phyloP scores from a whole-genome alignment of 1,284 basidiomycete genomes.

The Ganoderma meredithae region DNA sequence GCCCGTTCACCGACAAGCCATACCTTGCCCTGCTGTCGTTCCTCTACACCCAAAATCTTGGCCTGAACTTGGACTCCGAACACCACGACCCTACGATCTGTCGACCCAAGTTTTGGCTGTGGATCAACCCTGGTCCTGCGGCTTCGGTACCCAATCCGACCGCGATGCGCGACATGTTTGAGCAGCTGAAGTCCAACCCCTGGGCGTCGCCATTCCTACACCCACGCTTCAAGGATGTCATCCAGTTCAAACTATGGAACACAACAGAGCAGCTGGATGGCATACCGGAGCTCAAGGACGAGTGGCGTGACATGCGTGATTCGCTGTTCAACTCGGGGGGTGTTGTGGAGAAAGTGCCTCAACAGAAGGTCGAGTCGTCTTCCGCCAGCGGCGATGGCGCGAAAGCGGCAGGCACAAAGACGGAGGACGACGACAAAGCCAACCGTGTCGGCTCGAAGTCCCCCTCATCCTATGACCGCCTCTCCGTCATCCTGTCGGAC shows the following conservation, averaged over 20 bases:
- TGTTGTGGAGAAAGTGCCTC: constrained; percentile 55
- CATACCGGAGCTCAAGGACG: constrained; percentile 64
- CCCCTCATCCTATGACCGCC: constrained; percentile 59
- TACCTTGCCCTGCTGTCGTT: constrained; percentile 79
- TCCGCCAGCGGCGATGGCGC: constrained; percentile 23
- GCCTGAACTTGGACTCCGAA: constrained; percentile 57
- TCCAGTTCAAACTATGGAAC: constrained; percentile 79
- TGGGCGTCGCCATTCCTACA: constrained; percentile 77
- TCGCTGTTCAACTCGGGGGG: constrained; percentile 73
- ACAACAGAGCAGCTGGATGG: constrained; percentile 78
- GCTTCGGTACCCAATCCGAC: constrained; percentile 61
- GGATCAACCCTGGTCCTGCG: constrained; percentile 76
- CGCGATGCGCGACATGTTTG: constrained; percentile 67
- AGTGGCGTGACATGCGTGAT: constrained; percentile 60
- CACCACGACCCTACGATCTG: constrained; percentile 54
- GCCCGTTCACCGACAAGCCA: constrained; percentile 82
- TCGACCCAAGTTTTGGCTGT: constrained; percentile 76
- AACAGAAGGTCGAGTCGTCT: constrained; percentile 36
- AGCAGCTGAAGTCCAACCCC: constrained; percentile 63
- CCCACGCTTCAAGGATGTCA: constrained; percentile 67
- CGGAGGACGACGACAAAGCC: constrained; percentile 33
- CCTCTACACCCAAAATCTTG: constrained; percentile 78
- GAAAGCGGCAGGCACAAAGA: constrained; percentile 2
- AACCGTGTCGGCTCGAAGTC: constrained; percentile 38
- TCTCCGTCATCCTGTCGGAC: constrained; percentile 73